phyloP scores from a whole-genome alignment of 75 land plant genomes.

The Cryptomeria japonica region DNA sequence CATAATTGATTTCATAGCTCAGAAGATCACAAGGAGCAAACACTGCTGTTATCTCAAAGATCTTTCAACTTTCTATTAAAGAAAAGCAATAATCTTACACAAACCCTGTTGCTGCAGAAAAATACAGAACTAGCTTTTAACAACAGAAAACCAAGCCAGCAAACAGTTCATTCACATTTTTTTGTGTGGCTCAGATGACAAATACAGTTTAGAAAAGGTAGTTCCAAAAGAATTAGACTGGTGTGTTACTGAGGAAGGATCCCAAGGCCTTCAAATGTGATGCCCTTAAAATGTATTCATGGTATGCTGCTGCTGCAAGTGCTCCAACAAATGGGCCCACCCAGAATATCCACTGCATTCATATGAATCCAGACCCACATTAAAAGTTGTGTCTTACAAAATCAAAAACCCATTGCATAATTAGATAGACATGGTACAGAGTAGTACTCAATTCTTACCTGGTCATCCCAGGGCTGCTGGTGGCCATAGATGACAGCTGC shows the following conservation, averaged over 20 bases:
- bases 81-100: background rate
- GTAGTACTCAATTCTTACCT: slow-evolving; percentile 14
- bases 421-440: background rate
- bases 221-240: background rate
- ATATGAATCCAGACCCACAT: background rate
- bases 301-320: slow-evolving; percentile 55
- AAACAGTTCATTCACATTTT: background rate
- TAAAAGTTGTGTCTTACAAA: background rate
- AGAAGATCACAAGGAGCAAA: too few relatives aligned
- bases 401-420: background rate
- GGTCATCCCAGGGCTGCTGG: slow-evolving; percentile 32
- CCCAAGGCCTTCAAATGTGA: slow-evolving; percentile 52
- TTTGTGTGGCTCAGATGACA: background rate
- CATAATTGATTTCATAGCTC: too few relatives aligned
- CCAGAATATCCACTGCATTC: slow-evolving; percentile 75
- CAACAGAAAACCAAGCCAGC: background rate
- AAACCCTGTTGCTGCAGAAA: background rate
- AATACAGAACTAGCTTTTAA: background rate
- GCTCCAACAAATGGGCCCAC: slow-evolving; percentile 73
- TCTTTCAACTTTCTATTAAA: background rate
- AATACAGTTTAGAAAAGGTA: background rate
- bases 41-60: too few relatives aligned
- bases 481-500: slow-evolving; percentile 47
- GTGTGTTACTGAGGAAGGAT: slow-evolving; percentile 55
- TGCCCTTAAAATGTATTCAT: slow-evolving; percentile 61